phyloP scores from a whole-genome alignment of 2,329 filamentous ascomycete species.

The Tolypocladium album region DNA sequence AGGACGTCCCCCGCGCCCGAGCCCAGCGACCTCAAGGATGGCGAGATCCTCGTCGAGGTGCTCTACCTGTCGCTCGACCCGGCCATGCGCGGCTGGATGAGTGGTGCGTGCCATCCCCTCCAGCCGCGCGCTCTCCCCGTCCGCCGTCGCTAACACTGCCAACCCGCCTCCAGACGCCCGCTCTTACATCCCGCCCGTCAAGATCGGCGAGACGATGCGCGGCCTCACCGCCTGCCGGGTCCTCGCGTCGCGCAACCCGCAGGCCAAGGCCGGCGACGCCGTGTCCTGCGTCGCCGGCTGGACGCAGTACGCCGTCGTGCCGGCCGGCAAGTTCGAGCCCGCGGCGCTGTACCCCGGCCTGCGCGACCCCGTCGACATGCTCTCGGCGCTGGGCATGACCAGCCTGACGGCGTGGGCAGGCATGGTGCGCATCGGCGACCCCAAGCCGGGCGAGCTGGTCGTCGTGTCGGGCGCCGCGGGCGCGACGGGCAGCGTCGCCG shows the following conservation, averaged over 20 bases:
- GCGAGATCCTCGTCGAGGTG: constrained; percentile 49
- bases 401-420: constrained; percentile 71
- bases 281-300: constrained; percentile 49
- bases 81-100: constrained; percentile 67
- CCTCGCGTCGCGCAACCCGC: constrained; percentile 44
- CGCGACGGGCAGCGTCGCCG: constrained; percentile 65
- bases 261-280: constrained; percentile 45
- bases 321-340: constrained; percentile 37
- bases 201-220: constrained; percentile 59
- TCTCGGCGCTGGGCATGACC: constrained; percentile 54
- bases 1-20: constrained; percentile 40
- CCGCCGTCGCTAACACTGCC: background rate
- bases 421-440: constrained; percentile 55
- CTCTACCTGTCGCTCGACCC: constrained; percentile 62
- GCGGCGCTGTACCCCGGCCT: constrained; percentile 28
- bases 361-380: constrained; percentile 42
- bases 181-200: constrained; percentile 58
- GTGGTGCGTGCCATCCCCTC: constrained; percentile 25
- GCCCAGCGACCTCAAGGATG: constrained; percentile 45
- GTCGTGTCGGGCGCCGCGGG: constrained; percentile 71
- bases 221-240: constrained; percentile 50
- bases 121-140: no score
- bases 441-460: constrained; percentile 61
- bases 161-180: constrained; percentile 27
- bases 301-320: constrained; percentile 53